Base-by-base conservation (phyloP, 1,284 basidiomycete species). In the Apiotrichum gamsii region DNA sequence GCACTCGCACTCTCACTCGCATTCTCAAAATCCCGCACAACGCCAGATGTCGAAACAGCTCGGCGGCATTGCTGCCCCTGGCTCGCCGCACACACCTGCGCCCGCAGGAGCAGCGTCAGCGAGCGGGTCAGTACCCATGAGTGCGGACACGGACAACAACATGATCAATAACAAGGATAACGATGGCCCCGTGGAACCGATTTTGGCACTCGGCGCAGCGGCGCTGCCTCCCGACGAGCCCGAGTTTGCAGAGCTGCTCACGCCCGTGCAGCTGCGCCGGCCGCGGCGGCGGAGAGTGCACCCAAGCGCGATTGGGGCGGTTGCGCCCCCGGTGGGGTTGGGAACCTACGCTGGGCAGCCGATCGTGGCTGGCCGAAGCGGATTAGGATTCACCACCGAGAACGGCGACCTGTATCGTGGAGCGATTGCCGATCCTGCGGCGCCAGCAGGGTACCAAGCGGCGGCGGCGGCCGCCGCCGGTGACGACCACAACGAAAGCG, bases 331-430 rank as follows among this genome's bases (percentile, higher is more conserved):
- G 2, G 11, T 36, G 11, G 42, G 41, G 9, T 25, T 50, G 3
- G 47, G 47, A 1, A 29, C 39, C n/a, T 23, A 45, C 3, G 48
- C 39, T 3, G 52, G 46, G 1, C 36, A 42, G 15, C 46, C 46
- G 3, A 14, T 54, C 40, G 24, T 51, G 18, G 37, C 58, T 18
- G 68, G 69, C 31, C 57, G 59, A 6, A 67, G 64, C 13, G 30
- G 43, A 14, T 39, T 59, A 3, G 69, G 67, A 16, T 72, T 57
- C 40, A 63, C 62, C 14, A 70, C 69, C 2, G 49, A 54, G 20
- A 60, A 65, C 31, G 69, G 69, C 1, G 67, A 72, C 47, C 47
- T 72, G 21, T 72, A 64, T 42, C 50, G 68, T 39, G 70, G 69
- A 13, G 67, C 70, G 4, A 35, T 51, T 3, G 19, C 45, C 0